phyloP scores from a whole-genome alignment of 2,329 filamentous ascomycete genomes.

The Ophidiomyces ophidiicola region DNA sequence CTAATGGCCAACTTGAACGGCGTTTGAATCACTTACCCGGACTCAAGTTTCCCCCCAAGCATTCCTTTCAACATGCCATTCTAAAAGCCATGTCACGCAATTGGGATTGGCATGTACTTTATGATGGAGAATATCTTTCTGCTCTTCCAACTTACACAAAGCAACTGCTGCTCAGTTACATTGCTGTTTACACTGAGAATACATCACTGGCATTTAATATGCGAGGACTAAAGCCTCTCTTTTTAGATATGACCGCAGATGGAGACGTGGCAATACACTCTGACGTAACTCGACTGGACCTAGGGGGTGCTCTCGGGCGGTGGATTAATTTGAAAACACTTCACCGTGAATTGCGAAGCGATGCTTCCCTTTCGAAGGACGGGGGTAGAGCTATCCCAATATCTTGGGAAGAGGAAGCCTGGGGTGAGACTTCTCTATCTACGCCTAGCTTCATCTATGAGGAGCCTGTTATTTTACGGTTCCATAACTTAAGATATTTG shows the following conservation, averaged over 20 bases:
- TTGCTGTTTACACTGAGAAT: slow-evolving; percentile 39
- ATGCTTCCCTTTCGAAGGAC: slow-evolving; percentile 12
- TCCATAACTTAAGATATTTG: slow-evolving; percentile 44
- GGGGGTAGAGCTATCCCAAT: slow-evolving; percentile 19
- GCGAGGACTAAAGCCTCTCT: slow-evolving; percentile 40
- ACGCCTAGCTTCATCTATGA: slow-evolving; percentile 15
- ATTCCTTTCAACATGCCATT: slow-evolving; percentile 40
- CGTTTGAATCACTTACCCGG: slow-evolving; percentile 33
- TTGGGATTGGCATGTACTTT: slow-evolving; percentile 46
- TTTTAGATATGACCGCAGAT: slow-evolving; percentile 22
- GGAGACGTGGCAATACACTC: slow-evolving; percentile 22
- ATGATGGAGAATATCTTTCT: slow-evolving; percentile 44
- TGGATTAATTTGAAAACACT: slow-evolving; percentile 40
- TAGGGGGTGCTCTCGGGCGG: slow-evolving; percentile 40
- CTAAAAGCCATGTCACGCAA: slow-evolving; percentile 44
- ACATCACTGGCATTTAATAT: slow-evolving; percentile 28
- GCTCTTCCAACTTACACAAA: slow-evolving; percentile 42
- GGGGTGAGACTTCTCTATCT: slow-evolving; percentile 1
- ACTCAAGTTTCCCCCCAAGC: slow-evolving; percentile 24
- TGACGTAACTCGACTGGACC: slow-evolving; percentile 41
- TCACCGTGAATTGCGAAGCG: slow-evolving; percentile 31
- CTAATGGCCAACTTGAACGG: slow-evolving; percentile 15
- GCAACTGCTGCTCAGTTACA: slow-evolving; percentile 44
- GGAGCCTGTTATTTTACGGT: slow-evolving; percentile 26
- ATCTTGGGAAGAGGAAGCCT: slow-evolving; percentile 32